A percentile compares a stretch with the other conserved stretches of the same genome.
Evolutionary conservation across 306 rosid genomes (phyloP).

Genomic region (Prunus mira): DNA sequence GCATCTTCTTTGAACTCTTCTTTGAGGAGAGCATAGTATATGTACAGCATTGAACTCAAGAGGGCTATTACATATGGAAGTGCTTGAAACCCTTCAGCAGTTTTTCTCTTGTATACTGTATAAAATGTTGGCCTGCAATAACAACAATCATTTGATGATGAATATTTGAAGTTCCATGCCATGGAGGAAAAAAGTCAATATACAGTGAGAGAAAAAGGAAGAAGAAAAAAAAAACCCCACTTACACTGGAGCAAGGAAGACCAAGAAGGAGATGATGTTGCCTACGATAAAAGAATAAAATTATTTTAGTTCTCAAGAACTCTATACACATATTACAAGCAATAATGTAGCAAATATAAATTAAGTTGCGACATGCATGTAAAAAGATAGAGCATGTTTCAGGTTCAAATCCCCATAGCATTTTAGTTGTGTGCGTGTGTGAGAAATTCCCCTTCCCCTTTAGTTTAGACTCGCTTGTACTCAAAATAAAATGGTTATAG

Average conservation of each 20-base stretch:
- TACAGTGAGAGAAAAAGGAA: background rate
- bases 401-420: rapidly evolving
- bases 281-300: conserved; percentile 38
- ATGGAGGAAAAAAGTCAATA: background rate
- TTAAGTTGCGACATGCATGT: background rate
- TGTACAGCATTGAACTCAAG: conserved; percentile 83
- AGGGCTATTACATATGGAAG: conserved; percentile 85
- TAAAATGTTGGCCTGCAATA: conserved; percentile 75
- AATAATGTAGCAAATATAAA: background rate
- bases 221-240: background rate
- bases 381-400: too few species aligned
- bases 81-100: conserved; percentile 74
- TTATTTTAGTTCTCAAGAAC: background rate
- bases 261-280: conserved; percentile 75
- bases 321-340: background rate
- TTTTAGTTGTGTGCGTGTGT: too few species aligned
- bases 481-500: background rate
- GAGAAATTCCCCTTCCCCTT: too few species aligned
- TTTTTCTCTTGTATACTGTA: conserved; percentile 71
- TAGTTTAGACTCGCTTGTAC: too few species aligned
- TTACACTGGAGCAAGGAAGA: conserved; percentile 92
- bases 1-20: conserved; percentile 50
- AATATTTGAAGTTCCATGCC: background rate
- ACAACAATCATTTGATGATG: background rate
- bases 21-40: conserved; percentile 80